Evolutionary conservation across 495 filamentous ascomycete species (phyloP), one percentile per base, ranked within the genome.

Genomic region (Lepraria neglecta): DNA sequence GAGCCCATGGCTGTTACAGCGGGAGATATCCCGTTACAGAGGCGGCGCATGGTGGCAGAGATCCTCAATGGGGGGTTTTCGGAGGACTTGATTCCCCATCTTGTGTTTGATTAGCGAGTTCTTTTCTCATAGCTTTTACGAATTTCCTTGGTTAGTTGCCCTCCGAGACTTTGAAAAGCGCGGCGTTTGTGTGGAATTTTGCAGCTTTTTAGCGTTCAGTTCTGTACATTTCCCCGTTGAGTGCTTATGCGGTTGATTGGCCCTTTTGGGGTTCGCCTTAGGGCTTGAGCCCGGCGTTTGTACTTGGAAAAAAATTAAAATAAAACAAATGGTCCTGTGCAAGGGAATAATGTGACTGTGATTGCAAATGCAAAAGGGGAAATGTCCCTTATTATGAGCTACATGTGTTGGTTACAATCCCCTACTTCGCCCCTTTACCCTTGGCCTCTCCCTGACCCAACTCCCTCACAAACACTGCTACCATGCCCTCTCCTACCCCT

Each of bases 381-480:
- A 10, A 38, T 11, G 1, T 38, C 35, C 2, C 35, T 12, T 35
- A 35, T 35, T 35, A 11, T 35, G 33, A 11, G 10, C 33, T 11
- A 4, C 3, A 35, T 11, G 10, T 6, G 7, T 10, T 38, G 1
- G 2, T 38, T 10, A 7, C 7, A 38, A 38, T 9, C 9, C 4
- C 1, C 35, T 38, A 38, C 35, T 38, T 38, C 35, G 35, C 35
- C 35, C 35, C 35, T 10, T 38, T 38, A 38, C 35, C 5, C 7
- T 91, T 90, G 1, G 91, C 91, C 75, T 98, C 94, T 4, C 80
- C 88, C 74, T 95, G 90, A 6, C 82, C 82, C 59, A 98, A 74
- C 75, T 92, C 89, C 62, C 92, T 77, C 4, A 98, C 78, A 67
- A 87, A 87, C 30, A 98, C 80, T 73, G 85, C 87, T 3, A 91